phyloP scores from a whole-genome alignment of 352 stramenopile genomes.

The Globisporangium orthogonon region DNA sequence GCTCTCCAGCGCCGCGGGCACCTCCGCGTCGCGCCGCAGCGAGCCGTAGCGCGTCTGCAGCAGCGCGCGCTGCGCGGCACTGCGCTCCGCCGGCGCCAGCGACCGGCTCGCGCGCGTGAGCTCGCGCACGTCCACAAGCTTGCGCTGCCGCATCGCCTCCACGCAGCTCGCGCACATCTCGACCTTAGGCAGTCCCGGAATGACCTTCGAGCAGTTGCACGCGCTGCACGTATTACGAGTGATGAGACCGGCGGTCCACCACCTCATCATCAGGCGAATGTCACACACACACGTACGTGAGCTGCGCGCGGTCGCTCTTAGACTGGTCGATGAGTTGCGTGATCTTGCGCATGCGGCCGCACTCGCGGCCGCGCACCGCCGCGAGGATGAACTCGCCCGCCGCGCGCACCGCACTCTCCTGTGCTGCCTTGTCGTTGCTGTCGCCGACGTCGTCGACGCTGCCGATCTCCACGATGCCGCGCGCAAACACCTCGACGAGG shows the following conservation, averaged over 20 bases:
- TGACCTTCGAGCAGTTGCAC: slow-evolving; percentile 49
- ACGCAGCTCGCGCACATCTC: slow-evolving; percentile 53
- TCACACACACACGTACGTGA: slow-evolving; percentile 29
- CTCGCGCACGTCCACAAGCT: slow-evolving; percentile 31
- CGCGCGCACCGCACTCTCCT: slow-evolving; percentile 18
- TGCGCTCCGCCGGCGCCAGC: slow-evolving; percentile 11
- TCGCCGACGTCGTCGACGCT: background rate
- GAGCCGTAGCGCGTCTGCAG: slow-evolving; percentile 29
- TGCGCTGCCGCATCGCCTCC: slow-evolving; percentile 42
- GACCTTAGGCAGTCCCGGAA: slow-evolving; percentile 40
- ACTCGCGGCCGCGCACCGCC: slow-evolving; percentile 32
- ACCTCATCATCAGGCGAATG: too few relatives aligned
- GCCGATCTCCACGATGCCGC: slow-evolving; percentile 46
- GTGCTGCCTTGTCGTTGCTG: background rate
- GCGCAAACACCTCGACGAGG: slow-evolving; percentile 46
- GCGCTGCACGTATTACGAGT: slow-evolving; percentile 12
- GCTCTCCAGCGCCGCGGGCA: slow-evolving; percentile 19
- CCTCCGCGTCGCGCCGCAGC: slow-evolving; percentile 26
- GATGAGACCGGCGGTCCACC: too few relatives aligned
- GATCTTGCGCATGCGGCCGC: slow-evolving; percentile 46
- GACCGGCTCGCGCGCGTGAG: slow-evolving; percentile 3
- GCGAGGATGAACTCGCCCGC: slow-evolving; percentile 36
- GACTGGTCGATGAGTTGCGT: slow-evolving; percentile 41
- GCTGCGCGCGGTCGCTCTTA: slow-evolving; percentile 40
- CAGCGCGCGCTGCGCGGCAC: slow-evolving; percentile 16